A percentile compares a stretch with the other conserved stretches of the same genome.
phyloP scores from a whole-genome alignment of 208 protist genomes.

The Phytomonas sp. region DNA sequence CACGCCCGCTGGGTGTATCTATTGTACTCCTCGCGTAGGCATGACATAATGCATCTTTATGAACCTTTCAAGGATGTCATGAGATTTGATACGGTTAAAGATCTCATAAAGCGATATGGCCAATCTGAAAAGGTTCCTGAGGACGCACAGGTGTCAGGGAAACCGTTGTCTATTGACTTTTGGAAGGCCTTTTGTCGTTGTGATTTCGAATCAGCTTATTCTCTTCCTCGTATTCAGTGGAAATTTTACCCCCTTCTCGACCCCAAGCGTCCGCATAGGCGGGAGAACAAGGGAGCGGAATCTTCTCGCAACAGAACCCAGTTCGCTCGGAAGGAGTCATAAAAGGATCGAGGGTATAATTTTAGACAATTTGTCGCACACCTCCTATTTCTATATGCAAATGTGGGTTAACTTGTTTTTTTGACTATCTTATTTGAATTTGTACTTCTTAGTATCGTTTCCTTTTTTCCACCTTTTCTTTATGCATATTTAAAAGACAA shows the following conservation, averaged over 20 bases:
- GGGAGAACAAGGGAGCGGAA: not conserved
- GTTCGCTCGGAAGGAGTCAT: not conserved
- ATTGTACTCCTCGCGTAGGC: slow-evolving; percentile 41
- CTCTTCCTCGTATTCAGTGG: slow-evolving; percentile 48
- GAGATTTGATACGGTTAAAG: slow-evolving; percentile 25
- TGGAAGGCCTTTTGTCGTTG: slow-evolving; percentile 54
- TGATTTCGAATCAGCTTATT: slow-evolving; percentile 51
- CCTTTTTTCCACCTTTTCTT: slow-evolving; percentile 2
- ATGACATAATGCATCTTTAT: slow-evolving; percentile 24
- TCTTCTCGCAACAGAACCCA: not conserved
- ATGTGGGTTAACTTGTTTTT: not conserved
- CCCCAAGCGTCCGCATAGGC: not conserved
- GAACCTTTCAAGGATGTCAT: slow-evolving; percentile 33
- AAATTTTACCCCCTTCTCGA: slow-evolving; percentile 5
- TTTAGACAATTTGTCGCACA: not conserved
- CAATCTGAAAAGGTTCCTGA: slow-evolving; percentile 26
- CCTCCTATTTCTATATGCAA: not conserved
- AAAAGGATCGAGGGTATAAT: not conserved
- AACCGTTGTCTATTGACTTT: slow-evolving; percentile 36
- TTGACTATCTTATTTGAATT: not conserved
- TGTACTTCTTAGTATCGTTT: not conserved
- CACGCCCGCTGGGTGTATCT: slow-evolving; percentile 59
- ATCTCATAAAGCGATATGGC: slow-evolving; percentile 32
- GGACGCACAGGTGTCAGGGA: slow-evolving; percentile 23
- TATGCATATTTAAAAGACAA: not conserved